Conservation (phyloP, 202 grass and related monocot species). For the Hordeum pubiflorum region DNA sequence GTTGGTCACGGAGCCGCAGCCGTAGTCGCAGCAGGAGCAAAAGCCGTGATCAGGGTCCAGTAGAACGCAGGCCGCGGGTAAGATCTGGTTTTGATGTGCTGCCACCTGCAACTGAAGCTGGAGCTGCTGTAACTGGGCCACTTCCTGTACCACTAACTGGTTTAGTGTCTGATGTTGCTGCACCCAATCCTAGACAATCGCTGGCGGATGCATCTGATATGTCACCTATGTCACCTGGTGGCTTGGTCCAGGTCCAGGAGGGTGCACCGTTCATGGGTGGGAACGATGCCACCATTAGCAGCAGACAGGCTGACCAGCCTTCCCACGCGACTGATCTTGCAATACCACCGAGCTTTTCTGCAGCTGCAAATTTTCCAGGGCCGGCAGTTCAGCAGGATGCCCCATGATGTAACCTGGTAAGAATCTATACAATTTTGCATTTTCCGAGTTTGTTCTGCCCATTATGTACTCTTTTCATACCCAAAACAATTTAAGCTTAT, state of each 20-base stretch:
- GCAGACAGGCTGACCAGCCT: background rate
- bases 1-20: constrained; percentile 39
- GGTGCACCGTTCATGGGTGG: background rate
- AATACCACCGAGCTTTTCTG: constrained; percentile 9
- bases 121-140: background rate
- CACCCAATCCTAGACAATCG: background rate
- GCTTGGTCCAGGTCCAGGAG: constrained; percentile 29
- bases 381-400: constrained; percentile 18
- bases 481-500: background rate
- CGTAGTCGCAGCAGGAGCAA: constrained; percentile 49
- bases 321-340: constrained; percentile 1
- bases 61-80: constrained; percentile 33
- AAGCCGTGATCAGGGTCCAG: constrained; percentile 37
- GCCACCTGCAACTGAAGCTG: constrained; percentile 28
- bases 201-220: constrained; percentile 25
- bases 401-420: constrained; percentile 22
- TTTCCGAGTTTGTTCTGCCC: background rate
- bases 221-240: constrained; percentile 55
- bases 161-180: background rate
- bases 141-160: background rate
- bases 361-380: constrained; percentile 9
- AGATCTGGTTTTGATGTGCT: constrained; percentile 60
- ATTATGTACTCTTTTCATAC: background rate
- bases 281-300: background rate
- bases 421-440: background rate